A percentile compares a stretch with the other conserved stretches of the same genome.
phyloP scores from a whole-genome alignment of 305 asterid genomes.

The Fraxinus floribunda region DNA sequence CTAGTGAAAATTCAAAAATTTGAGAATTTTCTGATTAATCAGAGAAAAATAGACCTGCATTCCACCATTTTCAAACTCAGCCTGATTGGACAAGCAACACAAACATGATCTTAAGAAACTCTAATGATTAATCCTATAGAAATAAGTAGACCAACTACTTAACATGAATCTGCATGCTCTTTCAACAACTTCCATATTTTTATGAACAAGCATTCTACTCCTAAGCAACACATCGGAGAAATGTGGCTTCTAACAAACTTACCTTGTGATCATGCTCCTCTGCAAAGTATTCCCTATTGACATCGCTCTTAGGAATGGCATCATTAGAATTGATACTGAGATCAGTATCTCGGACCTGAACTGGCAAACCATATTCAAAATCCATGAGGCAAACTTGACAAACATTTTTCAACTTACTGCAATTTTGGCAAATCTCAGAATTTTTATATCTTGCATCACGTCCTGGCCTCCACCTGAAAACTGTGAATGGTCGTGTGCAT shows the following conservation, averaged over 20 bases:
- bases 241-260: too few relatives aligned
- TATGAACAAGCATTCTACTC: too few relatives aligned
- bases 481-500: constrained; percentile 91
- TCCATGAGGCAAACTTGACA: constrained; percentile 82
- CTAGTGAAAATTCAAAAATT: too few relatives aligned
- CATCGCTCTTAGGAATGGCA: constrained; percentile 94
- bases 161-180: too few relatives aligned
- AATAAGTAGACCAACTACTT: too few relatives aligned
- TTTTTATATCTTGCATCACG: constrained; percentile 97
- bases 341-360: constrained; percentile 96
- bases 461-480: constrained; percentile 96
- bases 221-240: too few relatives aligned
- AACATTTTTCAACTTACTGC: constrained; percentile 47
- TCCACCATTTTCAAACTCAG: too few relatives aligned
- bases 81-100: not conserved
- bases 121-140: too few relatives aligned
- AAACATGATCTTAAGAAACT: not conserved
- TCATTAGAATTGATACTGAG: constrained; percentile 79
- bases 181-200: too few relatives aligned
- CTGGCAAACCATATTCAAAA: constrained; percentile 94
- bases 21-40: too few relatives aligned
- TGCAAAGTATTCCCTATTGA: constrained; percentile 61
- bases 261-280: too few relatives aligned
- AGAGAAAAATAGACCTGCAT: too few relatives aligned
- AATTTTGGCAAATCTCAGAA: constrained; percentile 90